Evolutionary conservation across 768 basidiomycete genomes (phyloP).

Genomic region (Galerina marginata): DNA sequence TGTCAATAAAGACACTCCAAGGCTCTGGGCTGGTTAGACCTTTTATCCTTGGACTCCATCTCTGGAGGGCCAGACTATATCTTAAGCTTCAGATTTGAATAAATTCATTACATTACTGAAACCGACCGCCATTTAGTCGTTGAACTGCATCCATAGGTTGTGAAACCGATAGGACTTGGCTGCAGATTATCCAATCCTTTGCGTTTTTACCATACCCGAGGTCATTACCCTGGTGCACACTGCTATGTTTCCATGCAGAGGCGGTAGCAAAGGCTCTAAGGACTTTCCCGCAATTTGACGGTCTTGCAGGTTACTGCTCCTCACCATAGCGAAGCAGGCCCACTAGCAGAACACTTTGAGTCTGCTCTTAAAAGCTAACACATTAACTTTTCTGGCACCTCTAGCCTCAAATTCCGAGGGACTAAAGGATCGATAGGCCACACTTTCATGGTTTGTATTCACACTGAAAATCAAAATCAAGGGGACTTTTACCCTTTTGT

Average conservation of each 20-base stretch:
- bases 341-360: slow-evolving; percentile 30
- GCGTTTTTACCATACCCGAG: slow-evolving; percentile 18
- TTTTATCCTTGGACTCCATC: neutral
- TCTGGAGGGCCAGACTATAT: no score
- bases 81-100: no score
- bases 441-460: slow-evolving; percentile 84
- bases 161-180: slow-evolving; percentile 16
- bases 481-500: slow-evolving; percentile 82
- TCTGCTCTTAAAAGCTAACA: slow-evolving; percentile 62
- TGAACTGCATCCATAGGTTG: slow-evolving; percentile 13
- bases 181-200: slow-evolving; percentile 13
- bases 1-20: slow-evolving; percentile 60
- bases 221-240: slow-evolving; percentile 17
- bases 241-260: slow-evolving; percentile 17
- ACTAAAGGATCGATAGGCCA: slow-evolving; percentile 86
- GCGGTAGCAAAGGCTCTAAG: slow-evolving; percentile 19
- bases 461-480: slow-evolving; percentile 85
- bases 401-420: slow-evolving; percentile 80
- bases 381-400: slow-evolving; percentile 74
- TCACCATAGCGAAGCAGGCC: slow-evolving; percentile 8
- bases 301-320: slow-evolving; percentile 11
- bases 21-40: slow-evolving; percentile 41
- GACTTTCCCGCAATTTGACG: slow-evolving; percentile 14
- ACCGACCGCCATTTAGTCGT: slow-evolving; percentile 17
- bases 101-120: neutral